A percentile compares a stretch with the other conserved stretches of the same genome.
Conservation (phyloP, 176 grass and related monocot species). For the Carex pumila region DNA sequence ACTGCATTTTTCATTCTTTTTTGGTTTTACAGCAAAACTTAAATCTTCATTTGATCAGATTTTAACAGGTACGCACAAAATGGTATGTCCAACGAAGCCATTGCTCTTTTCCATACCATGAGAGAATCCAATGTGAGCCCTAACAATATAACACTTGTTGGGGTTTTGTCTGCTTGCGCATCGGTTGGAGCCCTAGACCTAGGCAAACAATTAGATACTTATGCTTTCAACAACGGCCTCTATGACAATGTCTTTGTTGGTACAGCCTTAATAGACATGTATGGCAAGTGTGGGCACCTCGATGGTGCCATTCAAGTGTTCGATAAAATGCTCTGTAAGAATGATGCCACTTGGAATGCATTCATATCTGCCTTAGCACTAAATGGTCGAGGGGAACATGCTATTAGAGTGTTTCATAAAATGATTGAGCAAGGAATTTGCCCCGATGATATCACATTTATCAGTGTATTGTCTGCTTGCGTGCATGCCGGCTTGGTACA, state of each 20-base stretch:
- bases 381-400: constrained; percentile 41
- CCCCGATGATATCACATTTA: constrained; percentile 60
- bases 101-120: constrained; percentile 44
- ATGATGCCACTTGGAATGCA: constrained; percentile 74
- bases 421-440: constrained; percentile 44
- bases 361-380: constrained; percentile 74
- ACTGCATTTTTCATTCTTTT: not conserved
- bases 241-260: constrained; percentile 70
- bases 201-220: constrained; percentile 45
- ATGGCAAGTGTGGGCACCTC: constrained; percentile 70
- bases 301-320: constrained; percentile 46
- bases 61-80: constrained; percentile 78
- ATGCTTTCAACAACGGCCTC: constrained; percentile 39
- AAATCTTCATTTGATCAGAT: constrained; percentile 14
- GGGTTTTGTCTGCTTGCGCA: constrained; percentile 68
- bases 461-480: constrained; percentile 72
- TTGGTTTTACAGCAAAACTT: not conserved
- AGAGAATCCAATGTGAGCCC: not conserved
- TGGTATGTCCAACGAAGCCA: constrained; percentile 77
- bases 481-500: constrained; percentile 66
- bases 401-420: constrained; percentile 50
- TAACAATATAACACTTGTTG: constrained; percentile 20
- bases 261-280: constrained; percentile 84
- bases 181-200: constrained; percentile 71
- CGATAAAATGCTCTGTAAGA: constrained; percentile 49